A percentile compares a stretch with the other conserved stretches of the same genome.
Evolutionary conservation across 176 grass and related monocot species (phyloP).

Genomic region (Cenchrus americanus): DNA sequence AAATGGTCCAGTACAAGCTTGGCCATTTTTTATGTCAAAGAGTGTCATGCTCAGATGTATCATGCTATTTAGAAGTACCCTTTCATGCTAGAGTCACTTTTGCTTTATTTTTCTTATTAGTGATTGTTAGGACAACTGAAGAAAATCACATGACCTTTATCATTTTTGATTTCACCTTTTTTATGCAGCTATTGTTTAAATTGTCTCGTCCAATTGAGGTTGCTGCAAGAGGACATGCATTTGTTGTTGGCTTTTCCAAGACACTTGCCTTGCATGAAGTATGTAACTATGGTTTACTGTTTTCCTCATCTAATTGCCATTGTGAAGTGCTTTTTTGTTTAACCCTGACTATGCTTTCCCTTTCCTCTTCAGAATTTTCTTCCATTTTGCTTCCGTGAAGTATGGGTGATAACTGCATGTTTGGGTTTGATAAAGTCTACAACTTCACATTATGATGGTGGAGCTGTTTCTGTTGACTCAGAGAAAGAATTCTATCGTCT

Average conservation of each 20-base stretch:
- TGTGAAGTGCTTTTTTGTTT: conserved; percentile 27
- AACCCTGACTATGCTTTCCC: conserved; percentile 33
- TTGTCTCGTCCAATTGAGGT: conserved; percentile 80
- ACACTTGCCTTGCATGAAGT: conserved; percentile 87
- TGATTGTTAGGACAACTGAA: not conserved
- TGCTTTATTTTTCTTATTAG: not conserved
- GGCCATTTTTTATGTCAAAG: not conserved
- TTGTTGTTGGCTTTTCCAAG: conserved; percentile 93
- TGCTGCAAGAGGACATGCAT: conserved; percentile 87
- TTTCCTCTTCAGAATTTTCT: conserved; percentile 68
- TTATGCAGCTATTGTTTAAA: conserved; percentile 92
- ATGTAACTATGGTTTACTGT: conserved; percentile 46
- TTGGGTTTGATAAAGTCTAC: conserved; percentile 84
- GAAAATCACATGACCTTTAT: conserved; percentile 14
- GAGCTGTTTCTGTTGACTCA: conserved; percentile 66
- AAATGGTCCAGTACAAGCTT: not conserved
- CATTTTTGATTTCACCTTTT: conserved; percentile 37
- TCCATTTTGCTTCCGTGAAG: conserved; percentile 97
- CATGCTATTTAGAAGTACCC: conserved; percentile 17
- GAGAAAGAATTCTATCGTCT: conserved; percentile 95
- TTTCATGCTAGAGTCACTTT: conserved; percentile 9
- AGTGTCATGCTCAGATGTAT: conserved; percentile 14
- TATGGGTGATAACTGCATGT: conserved; percentile 95
- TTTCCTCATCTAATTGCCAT: conserved; percentile 22
- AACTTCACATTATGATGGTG: conserved; percentile 63